phyloP scores from a whole-genome alignment of 371 early-diverging fungal genomes.

The Mortierella sp. region DNA sequence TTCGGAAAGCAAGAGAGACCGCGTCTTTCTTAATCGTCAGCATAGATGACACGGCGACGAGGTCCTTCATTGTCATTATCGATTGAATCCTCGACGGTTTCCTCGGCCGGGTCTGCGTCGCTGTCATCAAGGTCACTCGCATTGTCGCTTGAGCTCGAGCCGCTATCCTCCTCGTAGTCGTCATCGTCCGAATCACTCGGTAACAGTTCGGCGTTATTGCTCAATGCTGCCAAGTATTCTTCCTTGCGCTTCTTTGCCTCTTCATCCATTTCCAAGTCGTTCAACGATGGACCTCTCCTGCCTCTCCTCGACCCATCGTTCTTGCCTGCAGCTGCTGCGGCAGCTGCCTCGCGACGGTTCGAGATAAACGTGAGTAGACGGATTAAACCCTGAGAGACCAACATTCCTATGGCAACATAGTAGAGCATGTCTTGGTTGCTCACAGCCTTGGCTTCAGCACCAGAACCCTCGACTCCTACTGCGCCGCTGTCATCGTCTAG shows the following conservation, averaged over 20 bases:
- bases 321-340: slow-evolving; percentile 31
- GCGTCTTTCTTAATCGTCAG: no score
- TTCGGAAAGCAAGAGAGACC: no score
- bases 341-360: slow-evolving; percentile 36
- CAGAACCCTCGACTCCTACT: no score
- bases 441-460: slow-evolving; percentile 10
- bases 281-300: slow-evolving; percentile 9
- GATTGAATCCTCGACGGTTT: no score
- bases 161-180: slow-evolving; percentile 36
- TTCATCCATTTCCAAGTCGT: slow-evolving; percentile 36
- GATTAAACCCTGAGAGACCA: slow-evolving; percentile 45
- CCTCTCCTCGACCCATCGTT: slow-evolving; percentile 19
- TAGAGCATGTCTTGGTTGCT: slow-evolving; percentile 40
- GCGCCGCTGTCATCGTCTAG: no score
- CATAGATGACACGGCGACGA: no score
- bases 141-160: slow-evolving; percentile 1
- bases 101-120: no score
- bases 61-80: no score
- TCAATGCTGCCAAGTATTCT: slow-evolving; percentile 31
- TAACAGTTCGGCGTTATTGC: slow-evolving; percentile 24
- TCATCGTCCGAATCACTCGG: slow-evolving; percentile 42
- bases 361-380: slow-evolving; percentile 39
- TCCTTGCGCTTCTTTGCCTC: slow-evolving; percentile 19
- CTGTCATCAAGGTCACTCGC: no score
- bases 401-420: slow-evolving; percentile 51